Evolutionary conservation across 176 grass and related monocot species (phyloP), one percentile per base, ranked within the genome.

Genomic region (Pontederia paniculata): DNA sequence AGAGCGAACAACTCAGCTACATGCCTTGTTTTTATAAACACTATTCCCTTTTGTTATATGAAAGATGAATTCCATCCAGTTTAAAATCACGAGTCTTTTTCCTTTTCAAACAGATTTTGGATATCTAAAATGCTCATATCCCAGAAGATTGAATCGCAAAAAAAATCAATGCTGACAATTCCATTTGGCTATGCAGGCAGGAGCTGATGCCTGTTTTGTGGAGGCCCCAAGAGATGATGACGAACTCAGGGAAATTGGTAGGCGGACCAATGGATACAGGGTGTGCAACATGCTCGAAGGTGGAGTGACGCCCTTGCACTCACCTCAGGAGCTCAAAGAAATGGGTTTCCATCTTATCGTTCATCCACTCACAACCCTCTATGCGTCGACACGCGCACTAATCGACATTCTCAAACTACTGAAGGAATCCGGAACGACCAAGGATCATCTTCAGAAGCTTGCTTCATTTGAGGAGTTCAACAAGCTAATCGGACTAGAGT

Each of bases 271-370:
- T 17, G 73, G 73, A 3, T 72, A 72, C 43, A 55, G 68, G 15
- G 68, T 76, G 20, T 70, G 60, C 67, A 82, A 76, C 73, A 76
- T 82, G 79, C 73, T 82, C 23, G 68, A 82, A 66, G 79, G 79
- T 9, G 73, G 79, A 10, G 50, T 66, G 25, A 82, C 79, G 19
- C 79, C 79, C 42, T 59, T 81, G 10, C 79, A 76, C 73, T 76
- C 67, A 1, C 62, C 67, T 7, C 73, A 76, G 74, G 73, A 82
- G 53, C 78, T 76, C 42, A 66, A 72, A 48, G 73, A 71, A 47
- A 72, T 82, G 73, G 79, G 73, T 1, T 82, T 82, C 43, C 79
- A 72, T 66, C 62, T 82, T 44, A 61, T 82, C 12, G 50, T 72
- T 67, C 65, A 60, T 47, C 67, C 79, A 8, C 68, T 76, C 23